phyloP scores from a whole-genome alignment of 2,329 filamentous ascomycete genomes.

The Fusarium chuoi region DNA sequence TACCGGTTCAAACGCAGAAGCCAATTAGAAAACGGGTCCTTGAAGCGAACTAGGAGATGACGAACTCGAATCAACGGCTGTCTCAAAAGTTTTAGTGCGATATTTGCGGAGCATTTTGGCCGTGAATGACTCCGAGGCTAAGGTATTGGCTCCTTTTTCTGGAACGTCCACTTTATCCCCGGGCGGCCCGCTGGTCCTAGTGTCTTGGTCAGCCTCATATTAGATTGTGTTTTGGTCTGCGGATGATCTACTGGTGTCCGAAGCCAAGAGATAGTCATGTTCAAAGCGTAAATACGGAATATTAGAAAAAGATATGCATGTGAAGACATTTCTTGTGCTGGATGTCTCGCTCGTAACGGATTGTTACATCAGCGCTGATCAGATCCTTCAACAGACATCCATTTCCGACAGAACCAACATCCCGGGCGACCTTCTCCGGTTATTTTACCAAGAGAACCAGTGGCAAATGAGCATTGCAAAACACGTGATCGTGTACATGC shows the following conservation, averaged over 20 bases:
- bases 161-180: neutral
- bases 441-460: neutral
- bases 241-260: neutral
- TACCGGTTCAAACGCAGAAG: neutral
- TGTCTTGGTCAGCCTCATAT: neutral
- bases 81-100: neutral
- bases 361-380: neutral
- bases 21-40: neutral
- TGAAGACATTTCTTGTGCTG: neutral
- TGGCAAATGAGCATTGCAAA: neutral
- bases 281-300: neutral
- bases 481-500: neutral
- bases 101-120: neutral
- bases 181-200: neutral
- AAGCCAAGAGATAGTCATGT: neutral
- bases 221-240: neutral
- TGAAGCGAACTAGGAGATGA: neutral
- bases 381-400: neutral
- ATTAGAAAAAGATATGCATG: neutral
- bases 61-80: neutral
- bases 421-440: neutral
- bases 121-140: neutral
- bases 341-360: neutral
- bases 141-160: neutral
- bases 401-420: neutral